Evolutionary conservation across 2,329 filamentous ascomycete genomes (phyloP).

Genomic region (Colletotrichum sp.): DNA sequence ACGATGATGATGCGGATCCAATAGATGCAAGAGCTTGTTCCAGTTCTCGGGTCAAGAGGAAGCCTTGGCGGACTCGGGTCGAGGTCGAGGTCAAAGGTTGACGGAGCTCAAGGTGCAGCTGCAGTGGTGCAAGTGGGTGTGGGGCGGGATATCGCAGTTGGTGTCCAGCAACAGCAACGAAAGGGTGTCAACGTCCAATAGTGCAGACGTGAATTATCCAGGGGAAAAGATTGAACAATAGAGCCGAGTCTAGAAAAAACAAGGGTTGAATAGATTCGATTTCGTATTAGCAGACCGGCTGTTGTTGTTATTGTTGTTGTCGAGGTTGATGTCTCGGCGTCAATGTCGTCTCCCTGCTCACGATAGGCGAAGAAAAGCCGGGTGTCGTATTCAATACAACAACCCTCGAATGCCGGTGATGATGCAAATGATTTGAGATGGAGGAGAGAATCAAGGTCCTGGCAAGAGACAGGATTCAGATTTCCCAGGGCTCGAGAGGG

Average conservation of each 20-base stretch:
- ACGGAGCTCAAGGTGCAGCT: not conserved
- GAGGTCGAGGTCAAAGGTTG: not conserved
- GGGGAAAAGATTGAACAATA: not conserved
- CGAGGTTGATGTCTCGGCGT: not conserved
- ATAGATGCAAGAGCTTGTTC: not conserved
- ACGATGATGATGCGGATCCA: not conserved
- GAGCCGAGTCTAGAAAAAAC: not conserved
- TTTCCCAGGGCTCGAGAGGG: not conserved
- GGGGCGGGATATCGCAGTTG: not conserved
- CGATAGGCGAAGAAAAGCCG: not conserved
- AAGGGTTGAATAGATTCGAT: not conserved
- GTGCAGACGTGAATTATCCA: not conserved
- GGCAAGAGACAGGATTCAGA: not conserved
- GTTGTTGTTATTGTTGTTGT: not conserved
- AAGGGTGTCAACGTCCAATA: not conserved
- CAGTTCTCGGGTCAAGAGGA: not conserved
- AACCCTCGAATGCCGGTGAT: constrained; percentile 12
- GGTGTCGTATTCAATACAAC: constrained; percentile 18
- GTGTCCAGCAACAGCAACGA: not conserved
- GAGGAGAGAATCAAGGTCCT: not conserved
- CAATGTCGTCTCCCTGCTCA: not conserved
- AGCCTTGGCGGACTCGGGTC: not conserved
- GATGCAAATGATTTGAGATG: constrained; percentile 6
- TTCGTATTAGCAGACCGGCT: constrained; percentile 14
- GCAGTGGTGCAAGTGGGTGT: not conserved